Conservation (phyloP, 345 rosid genomes). For the Populus simonii region DNA sequence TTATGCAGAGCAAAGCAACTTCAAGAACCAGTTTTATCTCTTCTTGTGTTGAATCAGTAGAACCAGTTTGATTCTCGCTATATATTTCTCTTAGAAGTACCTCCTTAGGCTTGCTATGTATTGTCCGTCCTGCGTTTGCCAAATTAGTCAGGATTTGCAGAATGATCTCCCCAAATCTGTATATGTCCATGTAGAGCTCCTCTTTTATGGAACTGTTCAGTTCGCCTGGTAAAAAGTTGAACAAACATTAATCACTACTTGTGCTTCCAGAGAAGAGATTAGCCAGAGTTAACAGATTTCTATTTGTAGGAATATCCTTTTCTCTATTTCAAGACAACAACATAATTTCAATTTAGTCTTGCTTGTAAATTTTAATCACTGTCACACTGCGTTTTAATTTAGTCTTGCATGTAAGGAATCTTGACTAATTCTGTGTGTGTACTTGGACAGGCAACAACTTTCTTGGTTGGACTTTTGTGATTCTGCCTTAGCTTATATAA, state of each 20-base stretch:
- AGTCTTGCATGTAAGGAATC: not conserved
- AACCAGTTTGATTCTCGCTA: constrained; percentile 43
- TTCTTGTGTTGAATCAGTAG: constrained; percentile 32
- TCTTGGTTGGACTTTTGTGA: not conserved
- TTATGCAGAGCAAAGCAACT: constrained; percentile 70
- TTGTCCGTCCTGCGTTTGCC: constrained; percentile 37
- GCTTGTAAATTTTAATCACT: not conserved
- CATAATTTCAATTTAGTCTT: not conserved
- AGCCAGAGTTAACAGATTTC: not conserved
- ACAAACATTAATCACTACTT: not conserved
- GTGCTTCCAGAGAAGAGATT: not conserved
- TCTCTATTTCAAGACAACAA: not conserved
- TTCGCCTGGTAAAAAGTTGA: constrained; percentile 35
- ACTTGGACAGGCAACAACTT: constrained; percentile 3
- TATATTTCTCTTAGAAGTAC: constrained; percentile 53
- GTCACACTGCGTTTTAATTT: not conserved
- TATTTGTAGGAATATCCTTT: not conserved
- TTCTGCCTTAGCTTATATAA: not conserved
- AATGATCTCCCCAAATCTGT: constrained; percentile 71
- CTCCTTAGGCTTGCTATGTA: constrained; percentile 57
- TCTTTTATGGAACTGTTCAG: constrained; percentile 34
- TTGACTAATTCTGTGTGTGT: not conserved
- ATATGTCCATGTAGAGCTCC: constrained; percentile 54
- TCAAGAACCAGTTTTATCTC: constrained; percentile 58
- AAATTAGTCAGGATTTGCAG: constrained; percentile 61